Conservation (phyloP, 257 asterid genomes). For the Linderniella brevidens region DNA sequence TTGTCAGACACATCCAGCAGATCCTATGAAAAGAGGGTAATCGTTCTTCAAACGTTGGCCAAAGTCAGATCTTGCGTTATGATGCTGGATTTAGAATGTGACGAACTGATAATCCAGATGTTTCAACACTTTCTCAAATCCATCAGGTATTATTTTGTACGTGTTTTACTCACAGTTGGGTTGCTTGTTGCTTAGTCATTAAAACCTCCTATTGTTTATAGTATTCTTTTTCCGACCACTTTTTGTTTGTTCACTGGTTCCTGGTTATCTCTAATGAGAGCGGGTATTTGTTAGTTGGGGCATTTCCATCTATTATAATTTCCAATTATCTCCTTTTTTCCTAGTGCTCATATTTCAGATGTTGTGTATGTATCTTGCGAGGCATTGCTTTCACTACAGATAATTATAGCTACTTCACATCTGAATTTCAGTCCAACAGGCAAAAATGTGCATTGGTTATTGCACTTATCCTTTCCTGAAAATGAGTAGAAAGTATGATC, state of each 20-base stretch:
- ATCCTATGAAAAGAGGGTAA: constrained; percentile 53
- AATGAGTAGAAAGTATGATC: too few species aligned
- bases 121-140: constrained; percentile 62
- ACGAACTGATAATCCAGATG: constrained; percentile 72
- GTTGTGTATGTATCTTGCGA: too few species aligned
- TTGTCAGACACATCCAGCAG: constrained; percentile 56
- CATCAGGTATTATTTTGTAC: constrained; percentile 38
- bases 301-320: too few species aligned
- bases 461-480: too few species aligned
- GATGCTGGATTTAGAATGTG: constrained; percentile 97
- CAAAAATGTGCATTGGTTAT: too few species aligned
- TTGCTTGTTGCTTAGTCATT: neutral
- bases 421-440: too few species aligned
- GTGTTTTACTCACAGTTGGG: neutral
- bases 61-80: constrained; percentile 93
- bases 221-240: neutral
- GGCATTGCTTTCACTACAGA: too few species aligned
- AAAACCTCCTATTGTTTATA: neutral
- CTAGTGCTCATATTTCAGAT: too few species aligned
- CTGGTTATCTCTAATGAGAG: too few species aligned
- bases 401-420: too few species aligned
- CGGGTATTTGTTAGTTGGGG: too few species aligned
- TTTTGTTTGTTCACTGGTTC: neutral
- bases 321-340: too few species aligned
- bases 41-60: constrained; percentile 88